Evolutionary conservation across 2,329 filamentous ascomycete genomes (phyloP), one percentile per base, ranked within the genome.

Genomic region (Lomentospora prolificans): DNA sequence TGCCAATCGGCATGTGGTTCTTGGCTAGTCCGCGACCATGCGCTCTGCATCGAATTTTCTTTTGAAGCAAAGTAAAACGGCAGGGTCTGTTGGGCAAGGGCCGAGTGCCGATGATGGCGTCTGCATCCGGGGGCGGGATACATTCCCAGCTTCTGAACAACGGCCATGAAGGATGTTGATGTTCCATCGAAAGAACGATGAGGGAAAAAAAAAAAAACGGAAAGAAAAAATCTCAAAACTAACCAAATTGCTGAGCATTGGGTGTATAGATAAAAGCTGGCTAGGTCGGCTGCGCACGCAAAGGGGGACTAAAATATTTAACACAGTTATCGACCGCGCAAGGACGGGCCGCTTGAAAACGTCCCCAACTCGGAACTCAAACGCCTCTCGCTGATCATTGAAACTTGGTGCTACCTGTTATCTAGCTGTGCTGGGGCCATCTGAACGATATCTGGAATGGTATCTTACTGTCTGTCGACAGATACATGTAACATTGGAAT

Each of bases 211-310:
- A n/a, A n/a, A n/a, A n/a, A n/a, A n/a, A n/a, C n/a, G n/a, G n/a
- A n/a, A n/a, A n/a, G n/a, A n/a, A n/a, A n/a, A n/a, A 7, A 33
- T 33, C 6, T 33, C 8, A 22, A 46, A 46, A 46, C 41, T 46
- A 46, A 46, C 41, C 41, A 46, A 22, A 46, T 46, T 46, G 41
- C 22, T 22, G 41, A 46, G 41, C 41, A 46, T 46, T 46, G 41
- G 41, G 41, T 46, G 19, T 19, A 46, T 19, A 46, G 19, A 46
- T 46, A 19, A 17, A 46, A 44, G 41, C 41, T 8, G 19, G 41
- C 41, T 9, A 46, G 41, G 41, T 46, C 19, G 41, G 41, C n/a
- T 14, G 10, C 41, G 30, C 30, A 12, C 19, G 19, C 41, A 17
- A 10, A 19, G 41, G 19, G 41, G 22, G n/a, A 46, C 41, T 22